Base-by-base conservation (phyloP, 2,329 filamentous ascomycete species). In the Parascedosporium putredinis region DNA sequence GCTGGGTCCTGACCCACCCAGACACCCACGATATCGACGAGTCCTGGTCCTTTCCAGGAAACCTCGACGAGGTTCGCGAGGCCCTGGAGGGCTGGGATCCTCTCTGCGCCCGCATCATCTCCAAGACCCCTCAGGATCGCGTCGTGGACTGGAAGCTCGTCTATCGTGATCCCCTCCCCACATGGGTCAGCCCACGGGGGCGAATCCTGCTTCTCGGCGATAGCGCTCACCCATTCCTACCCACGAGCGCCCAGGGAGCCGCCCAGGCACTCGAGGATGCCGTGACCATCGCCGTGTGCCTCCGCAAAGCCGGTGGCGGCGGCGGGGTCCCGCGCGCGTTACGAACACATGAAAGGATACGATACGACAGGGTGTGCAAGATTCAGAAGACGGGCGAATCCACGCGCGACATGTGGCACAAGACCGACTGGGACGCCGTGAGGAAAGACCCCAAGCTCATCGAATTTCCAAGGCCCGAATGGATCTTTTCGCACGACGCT, bases 1-100 rank as follows among this genome's bases (percentile, higher is more conserved):
- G 70, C 55, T 81, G 76, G 77, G 76, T 80, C 3, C 63, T 78
- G 20, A 80, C 76, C 1, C 75, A 78, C 58, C 67, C 60, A 18
- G 76, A 78, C 54, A 68, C 72, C 50, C 69, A 71, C 52, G 70
- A 78, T 54, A 76, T 78, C 50, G 67, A 75, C 51, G 73, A 79
- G 60, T 74, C 73, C 1, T 78, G 73, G 73, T 73, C 68, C 2
- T 74, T 76, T 52, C 72, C 74, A 0, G 73, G 72, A 3, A 72
- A 73, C 43, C 63, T 77, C 1, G 67, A 71, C 45, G 75, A 78
- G 43, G 75, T 77, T 0, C 66, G 69, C 53, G 65, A 71, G 49
- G 67, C 75, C 0, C 59, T 78, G 10, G 67, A 75, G 45, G 72
- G 67, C 20, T 78, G 75, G 75, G 68, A 78, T 59, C 49, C 49